Base-by-base conservation (phyloP, 2,329 filamentous ascomycete species). In the Diaporthe eres region DNA sequence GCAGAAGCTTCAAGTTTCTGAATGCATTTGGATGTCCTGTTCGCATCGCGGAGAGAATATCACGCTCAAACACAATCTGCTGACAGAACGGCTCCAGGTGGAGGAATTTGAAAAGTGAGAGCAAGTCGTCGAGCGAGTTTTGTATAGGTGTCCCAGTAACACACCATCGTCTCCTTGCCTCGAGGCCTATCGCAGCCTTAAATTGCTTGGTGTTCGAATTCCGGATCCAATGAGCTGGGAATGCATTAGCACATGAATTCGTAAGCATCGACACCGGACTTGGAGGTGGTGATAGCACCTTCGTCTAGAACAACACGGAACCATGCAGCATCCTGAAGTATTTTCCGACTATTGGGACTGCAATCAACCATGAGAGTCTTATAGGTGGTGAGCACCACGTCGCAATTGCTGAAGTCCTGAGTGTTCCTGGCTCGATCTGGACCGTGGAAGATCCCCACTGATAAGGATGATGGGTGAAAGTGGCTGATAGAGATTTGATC, bases 191-290 rank as follows among this genome's bases (percentile, higher is more conserved):
- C 15, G 51, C n/a, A 7, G 51, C 51, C 6, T 15, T 53, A 4
- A 28, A 53, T 4, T 53, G n/a, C n/a, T 53, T 53, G n/a, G 51
- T 53, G 2, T 15, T 28, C 15, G 51, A 53, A 28, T 53, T 53
- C 7, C 51, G 51, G 28, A 53, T 28, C 51, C 51, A 53, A 25
- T 53, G 51, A 7, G 51, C n/a, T 53, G 2, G n/a, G 15, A 53
- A 4, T 5, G 2, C 10, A 1, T 53, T 15, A 28, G n/a, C n/a
- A 53, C 12, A 28, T 13, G 0, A 53, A 25, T 28, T 0, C 28
- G n/a, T 53, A 28, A 15, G 13, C 3, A 12, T 28, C 2, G 10
- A 2, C 3, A 28, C 4, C 9, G 8, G 8, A 19, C 0, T 2
- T 28, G n/a, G n/a, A 53, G 1, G 1, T 25, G 12, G 15, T 2